Base-by-base conservation (phyloP, 2,329 filamentous ascomycete species). In the Lasiodiplodia citricola region DNA sequence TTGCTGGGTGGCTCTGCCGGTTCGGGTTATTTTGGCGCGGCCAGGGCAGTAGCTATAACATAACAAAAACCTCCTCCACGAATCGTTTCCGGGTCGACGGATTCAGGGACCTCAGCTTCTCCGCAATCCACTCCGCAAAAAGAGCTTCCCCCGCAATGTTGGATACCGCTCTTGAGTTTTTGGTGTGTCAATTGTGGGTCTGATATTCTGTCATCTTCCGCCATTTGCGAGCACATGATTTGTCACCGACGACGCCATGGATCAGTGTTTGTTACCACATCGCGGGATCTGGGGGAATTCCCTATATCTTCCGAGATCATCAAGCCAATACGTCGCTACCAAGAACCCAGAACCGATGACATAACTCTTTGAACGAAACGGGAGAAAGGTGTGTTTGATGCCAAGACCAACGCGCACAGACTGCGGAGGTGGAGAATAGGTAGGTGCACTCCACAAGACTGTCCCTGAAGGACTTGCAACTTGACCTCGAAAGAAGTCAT, bases 21-120 rank as follows among this genome's bases (percentile, higher is more conserved):
- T 47, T 47, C 44, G 13, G 44, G 44, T 38, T 25, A 47, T 23
- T n/a, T 52, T 64, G 60, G 60, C 60, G 60, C 44, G 38, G 18
- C n/a, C 44, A 31, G 50, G 60, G 28, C n/a, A 21, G 60, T 64
- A 52, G 60, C 60, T 52, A 64, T 64, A 64, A 64, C 60, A 64
- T 64, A 64, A 64, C 60, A 37, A 64, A 64, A 64, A 64, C 60
- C 44, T 64, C 60, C 14, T 23, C 38, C 28, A 64, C 60, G 47
- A 64, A 64, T 64, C 60, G 47, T 28, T 38, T 52, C 25, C 60
- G 47, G 41, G n/a, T 37, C 11, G 37, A 64, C 31, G 47, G n/a
- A 28, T 44, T 52, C 60, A 52, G 60, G 60, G 60, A 51, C 60
- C 60, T 52, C 23, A 44, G 31, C 23, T 64, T 47, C 60, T 64